These are phyloP conservation scores for Raddia distichophylla DNA, from an alignment of 176 grass and related monocot genomes.

Conservation along the genomic window DNA sequence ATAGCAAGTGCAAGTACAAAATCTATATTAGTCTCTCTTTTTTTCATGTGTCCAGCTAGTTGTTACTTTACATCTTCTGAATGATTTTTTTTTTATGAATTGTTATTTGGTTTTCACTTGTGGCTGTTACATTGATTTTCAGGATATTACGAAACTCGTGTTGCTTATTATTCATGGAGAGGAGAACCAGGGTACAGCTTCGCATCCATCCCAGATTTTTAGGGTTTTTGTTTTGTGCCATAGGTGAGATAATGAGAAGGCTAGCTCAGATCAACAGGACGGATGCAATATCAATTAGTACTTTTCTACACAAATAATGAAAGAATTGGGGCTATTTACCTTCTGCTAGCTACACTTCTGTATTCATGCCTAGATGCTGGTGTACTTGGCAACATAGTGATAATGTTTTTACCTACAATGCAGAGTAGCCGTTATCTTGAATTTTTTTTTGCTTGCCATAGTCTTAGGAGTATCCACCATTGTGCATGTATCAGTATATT, in stretches of 20 bases:
- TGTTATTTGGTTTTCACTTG: not conserved
- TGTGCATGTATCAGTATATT: not conserved
- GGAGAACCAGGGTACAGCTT: conserved; percentile 68
- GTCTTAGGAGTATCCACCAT: not conserved
- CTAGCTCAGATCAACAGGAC: not conserved
- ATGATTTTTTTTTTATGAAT: not conserved
- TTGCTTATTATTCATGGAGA: conserved; percentile 82
- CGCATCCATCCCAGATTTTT: conserved; percentile 68
- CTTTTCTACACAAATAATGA: not conserved
- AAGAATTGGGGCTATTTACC: not conserved
- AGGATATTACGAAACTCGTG: conserved; percentile 78
- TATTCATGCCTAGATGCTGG: not conserved
- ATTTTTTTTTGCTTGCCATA: not conserved
- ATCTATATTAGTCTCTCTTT: not conserved
- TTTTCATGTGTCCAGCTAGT: not conserved
- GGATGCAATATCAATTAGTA: not conserved
- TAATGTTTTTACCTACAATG: not conserved
- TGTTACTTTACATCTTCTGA: not conserved
- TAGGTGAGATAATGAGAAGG: not conserved
- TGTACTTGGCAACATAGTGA: not conserved
- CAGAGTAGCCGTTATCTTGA: not conserved
- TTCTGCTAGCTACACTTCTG: not conserved
- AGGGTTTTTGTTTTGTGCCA: not conserved
- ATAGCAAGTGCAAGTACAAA: not conserved
- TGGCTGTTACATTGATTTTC: conserved; percentile 6